Base-by-base conservation (phyloP, 192 early-diverging fungal genomes). In the Coemansia pectinata region DNA sequence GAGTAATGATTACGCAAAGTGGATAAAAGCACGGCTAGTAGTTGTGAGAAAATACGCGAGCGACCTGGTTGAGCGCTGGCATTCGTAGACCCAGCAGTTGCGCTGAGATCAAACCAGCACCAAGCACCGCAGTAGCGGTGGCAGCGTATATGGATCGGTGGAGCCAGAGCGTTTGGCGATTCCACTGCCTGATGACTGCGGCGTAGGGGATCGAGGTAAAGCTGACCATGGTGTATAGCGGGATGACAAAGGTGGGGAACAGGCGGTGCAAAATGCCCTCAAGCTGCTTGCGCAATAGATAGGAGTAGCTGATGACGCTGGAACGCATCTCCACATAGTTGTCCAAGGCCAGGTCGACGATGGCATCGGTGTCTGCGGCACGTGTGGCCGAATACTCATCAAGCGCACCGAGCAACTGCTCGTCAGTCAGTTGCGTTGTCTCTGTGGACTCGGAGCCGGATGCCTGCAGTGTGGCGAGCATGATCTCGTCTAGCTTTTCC, bases 311-410 rank as follows among this genome's bases (percentile, higher is more conserved):
- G 1, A 89, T 90, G 10, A 99, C 97, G 3, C 84, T 88, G 31
- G 89, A 85, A 33, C 93, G 87, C 97, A 99, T 99, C 79, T 99
- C 97, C 10, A 90, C 85, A 70, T 99, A 94, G 85, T 99, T 97
- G 73, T 95, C 88, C 75, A 97, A 76, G 21, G 97, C 97, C 62
- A 99, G 74, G 71, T 99, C 95, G 71, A 92, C 93, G 36, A 99
- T 97, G 17, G 94, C 91, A 36, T 88, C 87, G 4, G 90, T 88
- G 71, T 99, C 95, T 45, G 82, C 79, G 57, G 90, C 77, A 44
- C 94, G 91, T 7, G 68, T 74, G 7, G 68, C 70, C 5, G 90
- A 89, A 69, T 96, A 99, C 19, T 88, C 88, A 7, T 89, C 86
- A 4, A 99, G 82, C 2, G 92, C 93, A 5, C 53, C 60, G 55